Percentiles rank a stretch among this genome's conserved stretches.
Evolutionary conservation across 441 rosid genomes (phyloP).

Genomic region (Gossypium lobatum): DNA sequence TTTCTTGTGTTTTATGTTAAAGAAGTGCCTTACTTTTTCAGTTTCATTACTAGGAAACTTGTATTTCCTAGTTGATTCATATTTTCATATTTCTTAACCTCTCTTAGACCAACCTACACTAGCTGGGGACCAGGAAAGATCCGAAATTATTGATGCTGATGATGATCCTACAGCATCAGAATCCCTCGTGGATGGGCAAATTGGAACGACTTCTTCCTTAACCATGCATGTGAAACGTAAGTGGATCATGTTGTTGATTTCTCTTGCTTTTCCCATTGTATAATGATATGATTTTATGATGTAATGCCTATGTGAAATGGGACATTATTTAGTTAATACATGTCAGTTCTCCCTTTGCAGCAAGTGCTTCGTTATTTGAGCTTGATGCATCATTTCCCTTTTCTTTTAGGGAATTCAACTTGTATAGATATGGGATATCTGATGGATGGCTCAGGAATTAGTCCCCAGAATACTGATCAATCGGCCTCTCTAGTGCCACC

Average conservation of each 20-base stretch:
- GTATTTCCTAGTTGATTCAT: slow-evolving; percentile 12
- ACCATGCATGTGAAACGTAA: slow-evolving; percentile 38
- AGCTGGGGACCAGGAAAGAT: slow-evolving; percentile 28
- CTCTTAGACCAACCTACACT: slow-evolving; percentile 32
- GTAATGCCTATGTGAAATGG: background rate
- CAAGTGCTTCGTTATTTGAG: background rate
- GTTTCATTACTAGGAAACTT: background rate
- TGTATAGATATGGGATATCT: slow-evolving; percentile 20
- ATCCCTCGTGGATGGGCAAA: slow-evolving; percentile 22
- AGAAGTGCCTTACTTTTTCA: background rate
- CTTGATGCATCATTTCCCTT: slow-evolving; percentile 21
- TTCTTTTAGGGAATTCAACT: slow-evolving; percentile 31
- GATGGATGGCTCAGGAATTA: slow-evolving; percentile 31
- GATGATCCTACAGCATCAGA: slow-evolving; percentile 21
- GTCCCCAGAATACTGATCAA: slow-evolving; percentile 28
- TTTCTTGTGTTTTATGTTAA: slow-evolving; percentile 1
- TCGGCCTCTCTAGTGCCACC: slow-evolving; percentile 34
- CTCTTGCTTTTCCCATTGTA: background rate
- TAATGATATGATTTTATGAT: background rate
- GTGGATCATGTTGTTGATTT: slow-evolving; percentile 6
- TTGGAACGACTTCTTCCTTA: slow-evolving; percentile 23
- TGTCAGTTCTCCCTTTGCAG: background rate
- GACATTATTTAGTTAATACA: background rate
- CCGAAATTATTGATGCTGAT: slow-evolving; percentile 26
- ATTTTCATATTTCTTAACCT: slow-evolving; percentile 36